phyloP scores from a whole-genome alignment of 768 basidiomycete species.

The Fistulinella prunicolor region DNA sequence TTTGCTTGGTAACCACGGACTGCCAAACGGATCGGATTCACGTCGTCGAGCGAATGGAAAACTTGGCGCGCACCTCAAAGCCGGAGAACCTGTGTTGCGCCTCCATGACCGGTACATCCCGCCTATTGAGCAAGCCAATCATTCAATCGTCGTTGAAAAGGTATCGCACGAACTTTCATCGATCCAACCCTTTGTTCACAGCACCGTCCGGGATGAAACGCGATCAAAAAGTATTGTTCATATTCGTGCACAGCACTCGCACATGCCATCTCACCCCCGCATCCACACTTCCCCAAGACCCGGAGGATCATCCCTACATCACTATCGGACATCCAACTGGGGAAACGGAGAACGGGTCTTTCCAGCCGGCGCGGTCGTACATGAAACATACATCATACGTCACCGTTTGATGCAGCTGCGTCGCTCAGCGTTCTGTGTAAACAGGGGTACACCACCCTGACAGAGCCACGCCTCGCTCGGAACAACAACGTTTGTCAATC shows the following conservation, averaged over 20 bases:
- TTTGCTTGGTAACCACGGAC: not conserved
- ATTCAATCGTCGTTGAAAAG: no score
- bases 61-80: no score
- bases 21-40: constrained; percentile 20
- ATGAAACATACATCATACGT: not conserved
- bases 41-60: constrained; percentile 1
- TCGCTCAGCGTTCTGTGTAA: no score
- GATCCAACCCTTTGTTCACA: no score
- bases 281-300: not conserved
- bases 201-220: constrained; percentile 2
- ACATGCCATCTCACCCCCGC: not conserved
- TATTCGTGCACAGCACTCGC: not conserved
- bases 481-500: not conserved
- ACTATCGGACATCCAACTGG: not conserved
- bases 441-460: not conserved
- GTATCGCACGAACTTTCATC: no score
- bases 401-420: not conserved
- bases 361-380: not conserved
- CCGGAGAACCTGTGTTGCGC: no score
- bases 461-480: not conserved
- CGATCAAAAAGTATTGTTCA: not conserved
- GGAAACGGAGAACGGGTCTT: not conserved
- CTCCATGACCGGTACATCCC: no score
- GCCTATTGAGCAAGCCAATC: no score
- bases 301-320: not conserved